Evolutionary conservation across 179 eudicot species (phyloP).

Genomic region (Pouteria campechiana): DNA sequence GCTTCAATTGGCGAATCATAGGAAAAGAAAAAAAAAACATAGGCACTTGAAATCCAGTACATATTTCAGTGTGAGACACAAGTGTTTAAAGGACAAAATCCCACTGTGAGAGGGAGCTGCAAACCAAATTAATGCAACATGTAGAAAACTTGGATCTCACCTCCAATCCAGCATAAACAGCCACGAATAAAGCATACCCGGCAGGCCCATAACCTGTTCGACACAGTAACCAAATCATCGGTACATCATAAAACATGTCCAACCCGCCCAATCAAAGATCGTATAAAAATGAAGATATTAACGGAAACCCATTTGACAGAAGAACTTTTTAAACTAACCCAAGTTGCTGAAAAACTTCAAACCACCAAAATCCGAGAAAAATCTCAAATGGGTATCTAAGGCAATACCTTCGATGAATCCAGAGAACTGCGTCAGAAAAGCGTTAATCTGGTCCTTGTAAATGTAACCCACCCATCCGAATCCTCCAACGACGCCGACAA

Average conservation of each 20-base stretch:
- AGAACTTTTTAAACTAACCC: neutral
- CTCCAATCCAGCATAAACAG: conserved; percentile 95
- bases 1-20: too few species aligned
- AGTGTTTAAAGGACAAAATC: too few species aligned
- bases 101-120: too few species aligned
- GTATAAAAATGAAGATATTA: conserved; percentile 3
- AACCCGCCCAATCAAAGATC: too few species aligned
- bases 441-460: conserved; percentile 75
- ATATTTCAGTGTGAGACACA: too few species aligned
- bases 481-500: conserved; percentile 85
- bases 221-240: neutral
- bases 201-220: conserved; percentile 91
- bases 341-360: neutral
- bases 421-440: conserved; percentile 69
- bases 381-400: neutral
- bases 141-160: too few species aligned
- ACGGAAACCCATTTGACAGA: neutral
- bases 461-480: conserved; percentile 78
- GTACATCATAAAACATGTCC: neutral
- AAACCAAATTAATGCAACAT: too few species aligned
- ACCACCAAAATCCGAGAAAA: neutral
- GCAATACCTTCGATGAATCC: conserved; percentile 76
- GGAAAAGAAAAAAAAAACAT: neutral
- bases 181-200: conserved; percentile 89
- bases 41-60: neutral